Evolutionary conservation across 345 rosid species (phyloP).

Genomic region (Citrus mangshanensis): DNA sequence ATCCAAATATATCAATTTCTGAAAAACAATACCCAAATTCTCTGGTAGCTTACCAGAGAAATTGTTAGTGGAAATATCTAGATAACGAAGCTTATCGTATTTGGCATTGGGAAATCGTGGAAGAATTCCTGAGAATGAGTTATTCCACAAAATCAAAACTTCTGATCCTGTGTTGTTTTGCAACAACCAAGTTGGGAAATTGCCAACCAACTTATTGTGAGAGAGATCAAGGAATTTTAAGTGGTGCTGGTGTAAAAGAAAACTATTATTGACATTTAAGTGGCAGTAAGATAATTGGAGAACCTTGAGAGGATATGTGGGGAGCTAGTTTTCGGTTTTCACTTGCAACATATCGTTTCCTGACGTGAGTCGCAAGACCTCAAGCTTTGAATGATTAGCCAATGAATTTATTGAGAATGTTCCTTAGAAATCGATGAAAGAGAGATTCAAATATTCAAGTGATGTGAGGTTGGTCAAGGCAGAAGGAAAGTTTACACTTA

Average conservation of each 20-base stretch:
- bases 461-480: neutral
- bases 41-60: neutral
- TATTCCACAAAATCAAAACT: neutral
- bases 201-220: neutral
- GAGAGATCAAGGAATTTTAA: neutral
- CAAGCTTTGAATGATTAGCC: neutral
- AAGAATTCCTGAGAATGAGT: neutral
- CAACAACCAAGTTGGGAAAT: neutral
- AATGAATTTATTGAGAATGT: neutral
- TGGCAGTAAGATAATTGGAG: neutral
- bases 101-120: neutral
- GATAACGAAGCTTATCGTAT: neutral
- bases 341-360: neutral
- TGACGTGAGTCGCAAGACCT: neutral
- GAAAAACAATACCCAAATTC: neutral
- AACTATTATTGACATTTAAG: neutral
- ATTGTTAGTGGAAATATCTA: neutral
- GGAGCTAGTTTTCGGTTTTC: neutral
- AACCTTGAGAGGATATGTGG: neutral
- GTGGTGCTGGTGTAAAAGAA: neutral
- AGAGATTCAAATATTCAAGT: neutral
- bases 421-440: neutral
- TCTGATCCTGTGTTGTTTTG: neutral
- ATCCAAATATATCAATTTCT: neutral
- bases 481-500: neutral